Base-by-base conservation (phyloP, 352 stramenopile species). In the Thraustotheca clavata region DNA sequence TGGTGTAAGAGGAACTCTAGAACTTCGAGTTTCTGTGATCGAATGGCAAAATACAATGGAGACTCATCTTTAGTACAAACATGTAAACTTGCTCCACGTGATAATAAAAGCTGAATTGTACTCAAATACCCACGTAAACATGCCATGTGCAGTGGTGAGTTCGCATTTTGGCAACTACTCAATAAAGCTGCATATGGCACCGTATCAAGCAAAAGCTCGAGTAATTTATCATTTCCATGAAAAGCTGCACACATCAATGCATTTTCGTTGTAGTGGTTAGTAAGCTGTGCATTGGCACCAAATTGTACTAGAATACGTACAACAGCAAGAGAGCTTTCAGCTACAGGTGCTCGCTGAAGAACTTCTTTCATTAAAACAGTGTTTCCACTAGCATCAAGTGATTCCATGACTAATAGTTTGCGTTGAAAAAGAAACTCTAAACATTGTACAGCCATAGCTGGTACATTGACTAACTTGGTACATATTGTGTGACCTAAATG, bases 111-210 rank as follows among this genome's bases (percentile, higher is more conserved):
- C 32, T 65, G 38, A 7, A 65, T 27, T 11, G 38, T 65, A 9
- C 18, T 27, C 29, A 65, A 11, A 35, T 65, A 46, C 33, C 57
- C 57, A 11, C 36, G 35, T 20, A 65, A 46, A 49, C 57, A 55
- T 14, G 57, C 57, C 57, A 65, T 54, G 24, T 65, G 57, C 18
- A 65, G 41, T 11, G 57, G 16, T 11, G 57, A 65, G 41, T 65
- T 33, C 8, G 57, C 36, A 26, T 31, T 26, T n/a, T 39, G n/a
- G 36, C 35, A n/a, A 33, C 40, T 55, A 2, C n/a, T n/a, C 12
- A 9, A 4, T 16, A 54, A 18, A 11, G 32, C 24, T 33, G 52
- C 57, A n/a, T 33, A 43, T 34, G 57, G 20, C 5, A 55, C 38
- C 9, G 24, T 22, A 7, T 65, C 57, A 18, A 65, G 29, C 4